Conservation (phyloP, 345 rosid species). For the Garcia nutans region DNA sequence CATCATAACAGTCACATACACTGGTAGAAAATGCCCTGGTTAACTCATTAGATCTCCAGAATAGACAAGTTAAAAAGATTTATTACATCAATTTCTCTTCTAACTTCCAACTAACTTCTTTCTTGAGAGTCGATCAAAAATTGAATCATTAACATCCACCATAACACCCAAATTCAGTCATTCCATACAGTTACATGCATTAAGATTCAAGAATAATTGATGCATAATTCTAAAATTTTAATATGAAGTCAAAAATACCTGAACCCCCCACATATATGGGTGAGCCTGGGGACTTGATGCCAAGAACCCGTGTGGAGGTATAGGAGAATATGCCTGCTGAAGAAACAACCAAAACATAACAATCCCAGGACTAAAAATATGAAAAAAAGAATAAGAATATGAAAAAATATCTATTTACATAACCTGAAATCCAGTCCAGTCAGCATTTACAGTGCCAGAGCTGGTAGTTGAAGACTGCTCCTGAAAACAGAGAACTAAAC, state of each 20-base stretch:
- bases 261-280: conserved; percentile 99
- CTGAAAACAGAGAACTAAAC: conserved; percentile 38
- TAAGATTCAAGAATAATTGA: not conserved
- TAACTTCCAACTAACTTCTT: not conserved
- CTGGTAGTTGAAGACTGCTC: conserved; percentile 62
- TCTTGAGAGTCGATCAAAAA: not conserved
- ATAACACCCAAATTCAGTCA: not conserved
- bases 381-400: not conserved
- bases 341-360: conserved; percentile 22
- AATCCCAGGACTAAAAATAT: conserved; percentile 15
- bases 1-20: not conserved
- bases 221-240: not conserved
- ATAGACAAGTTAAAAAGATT: not conserved
- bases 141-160: not conserved
- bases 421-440: conserved; percentile 99
- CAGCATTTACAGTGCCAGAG: conserved; percentile 68
- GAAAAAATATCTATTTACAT: conserved; percentile 9
- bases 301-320: conserved; percentile 93
- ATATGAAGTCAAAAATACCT: conserved; percentile 45
- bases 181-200: not conserved
- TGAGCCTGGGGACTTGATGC: conserved; percentile 98
- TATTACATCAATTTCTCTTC: not conserved
- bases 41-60: not conserved
- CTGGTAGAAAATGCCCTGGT: not conserved
- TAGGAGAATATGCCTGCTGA: conserved; percentile 81